Base-by-base conservation (phyloP, 2,329 filamentous ascomycete genomes). In the Aspergillus bombycis region DNA sequence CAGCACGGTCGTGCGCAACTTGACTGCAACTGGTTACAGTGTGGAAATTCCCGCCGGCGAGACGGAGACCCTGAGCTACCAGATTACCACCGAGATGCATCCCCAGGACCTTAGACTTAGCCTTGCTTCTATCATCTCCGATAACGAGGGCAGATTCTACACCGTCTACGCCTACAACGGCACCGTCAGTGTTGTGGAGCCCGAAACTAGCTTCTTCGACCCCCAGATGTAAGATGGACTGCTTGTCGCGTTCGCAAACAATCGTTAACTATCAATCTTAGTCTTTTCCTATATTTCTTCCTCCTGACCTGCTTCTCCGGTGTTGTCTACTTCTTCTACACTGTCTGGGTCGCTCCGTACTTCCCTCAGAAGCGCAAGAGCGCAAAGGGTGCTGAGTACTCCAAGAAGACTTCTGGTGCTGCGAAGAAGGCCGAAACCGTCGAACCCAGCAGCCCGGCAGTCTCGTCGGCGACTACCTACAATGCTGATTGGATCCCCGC, bases 251-350 rank as follows among this genome's bases (percentile, higher is more conserved):
- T 34, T 34, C 26, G 4, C 23, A 43, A 10, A 61, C 57, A 23
- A 67, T 26, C 54, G 62, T 67, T 64, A 36, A 64, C 52, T 34
- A 12, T 41, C 48, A 16, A 5, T 28, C 41, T 19, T 67, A 98
- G 95, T 77, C 93, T 98, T 82, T 99, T 99, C 89, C 89, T 99
- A 67, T 98, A 98, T 85, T 85, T 97, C 77, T 89, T 98, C 84
- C 91, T 99, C 72, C 84, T 90, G 60, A 89, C 86, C 66, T 87
- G 85, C 67, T 96, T 96, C 77, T 88, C 82, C 68, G 93, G 91
- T 66, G 93, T 90, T 60, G 87, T 91, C 77, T 97, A 94, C 88
- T 97, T 97, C 81, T 93, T 97, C 82, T 99, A 99, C 88, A 95
- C 91, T 84, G 96, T 94, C 74, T 98, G 94, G 93, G 91, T 99